phyloP scores from a whole-genome alignment of 1,284 basidiomycete species.

The Austroboletus niveus region DNA sequence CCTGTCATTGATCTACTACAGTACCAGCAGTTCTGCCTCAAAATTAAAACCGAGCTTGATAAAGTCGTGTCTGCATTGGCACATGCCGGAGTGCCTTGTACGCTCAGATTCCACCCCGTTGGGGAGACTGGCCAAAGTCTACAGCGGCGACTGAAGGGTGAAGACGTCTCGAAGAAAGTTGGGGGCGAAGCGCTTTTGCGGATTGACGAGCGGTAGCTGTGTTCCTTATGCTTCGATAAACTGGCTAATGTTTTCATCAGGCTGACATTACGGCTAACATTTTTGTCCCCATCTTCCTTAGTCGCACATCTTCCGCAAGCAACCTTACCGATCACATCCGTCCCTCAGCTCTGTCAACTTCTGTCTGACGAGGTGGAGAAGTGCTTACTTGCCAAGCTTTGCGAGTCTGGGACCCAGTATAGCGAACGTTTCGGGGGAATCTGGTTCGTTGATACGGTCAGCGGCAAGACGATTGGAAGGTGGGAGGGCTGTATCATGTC shows the following conservation, averaged over 20 bases:
- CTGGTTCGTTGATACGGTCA: constrained; percentile 72
- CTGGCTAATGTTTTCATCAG: constrained; percentile 34
- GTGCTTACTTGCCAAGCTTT: constrained; percentile 63
- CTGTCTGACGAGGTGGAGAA: constrained; percentile 72
- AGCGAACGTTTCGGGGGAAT: constrained; percentile 57
- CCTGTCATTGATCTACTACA: constrained; percentile 74
- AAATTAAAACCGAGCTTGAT: constrained; percentile 56
- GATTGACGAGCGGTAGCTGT: constrained; percentile 57
- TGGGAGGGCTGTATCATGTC: constrained; percentile 78
- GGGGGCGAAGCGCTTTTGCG: constrained; percentile 69
- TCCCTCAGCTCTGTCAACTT: constrained; percentile 70
- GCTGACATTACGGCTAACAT: constrained; percentile 70
- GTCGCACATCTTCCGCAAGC: constrained; percentile 74
- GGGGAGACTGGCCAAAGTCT: constrained; percentile 65
- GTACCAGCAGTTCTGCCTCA: constrained; percentile 68
- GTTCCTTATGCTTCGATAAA: not conserved
- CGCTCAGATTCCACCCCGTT: constrained; percentile 58
- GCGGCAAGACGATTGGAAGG: constrained; percentile 65
- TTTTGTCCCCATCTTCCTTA: constrained; percentile 67
- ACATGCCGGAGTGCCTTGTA: constrained; percentile 54
- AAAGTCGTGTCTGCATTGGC: constrained; percentile 48
- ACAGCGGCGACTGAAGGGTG: constrained; percentile 28
- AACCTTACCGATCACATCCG: constrained; percentile 65
- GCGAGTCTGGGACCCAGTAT: constrained; percentile 58
- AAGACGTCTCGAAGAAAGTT: constrained; percentile 37